Evolutionary conservation across 495 filamentous ascomycete species (phyloP), one percentile per base, ranked within the genome.

Genomic region (Talaromyces adpressus): DNA sequence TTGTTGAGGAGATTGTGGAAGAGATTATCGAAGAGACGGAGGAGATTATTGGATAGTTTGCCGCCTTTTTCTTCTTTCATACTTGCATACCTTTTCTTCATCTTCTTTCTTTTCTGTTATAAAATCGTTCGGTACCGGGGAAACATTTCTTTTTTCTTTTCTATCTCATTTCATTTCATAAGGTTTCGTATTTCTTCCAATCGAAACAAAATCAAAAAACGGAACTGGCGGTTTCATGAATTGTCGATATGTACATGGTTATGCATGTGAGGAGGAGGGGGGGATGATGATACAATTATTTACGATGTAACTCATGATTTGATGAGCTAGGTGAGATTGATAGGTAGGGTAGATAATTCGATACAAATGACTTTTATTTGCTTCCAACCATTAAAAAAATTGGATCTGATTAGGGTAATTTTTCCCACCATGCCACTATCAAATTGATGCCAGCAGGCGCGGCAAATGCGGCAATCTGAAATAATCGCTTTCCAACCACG

Each of bases 21-120:
- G 92, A 97, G 79, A 91, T 96, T 68, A 81, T 98, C 60, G 92
- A 96, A 76, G 92, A 97, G 84, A 86, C 81, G 61, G 94, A 97
- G 81, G 94, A 98, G 79, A 81, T 92, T 67, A 78, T 81, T 70
- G 73, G 68, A 52, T 62, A 62, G 29, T 53, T 20, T 3, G 2
- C 12, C n/a, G 23, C 22, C 16, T 27, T 56, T 11, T 56, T n/a
- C 25, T 16, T 29, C 27, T 27, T 54, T 54, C 6, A 14, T 56
- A 29, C 52, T 56, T 29, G 52, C 52, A 56, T 56, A 27, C 27
- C 27, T 56, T 27, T 56, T 56, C 5, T 56, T 56, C 20, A n/a
- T n/a, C n/a, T n/a, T n/a, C n/a, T n/a, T n/a, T n/a, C n/a, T n/a
- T 56, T 56, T 5, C 22, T 56, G 52, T 29, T 29, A 56, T 29